A percentile compares a stretch with the other conserved stretches of the same genome.
These are phyloP conservation scores for Bipolaris cookei DNA, from an alignment of 2,329 filamentous ascomycete species.

Conservation along the genomic window DNA sequence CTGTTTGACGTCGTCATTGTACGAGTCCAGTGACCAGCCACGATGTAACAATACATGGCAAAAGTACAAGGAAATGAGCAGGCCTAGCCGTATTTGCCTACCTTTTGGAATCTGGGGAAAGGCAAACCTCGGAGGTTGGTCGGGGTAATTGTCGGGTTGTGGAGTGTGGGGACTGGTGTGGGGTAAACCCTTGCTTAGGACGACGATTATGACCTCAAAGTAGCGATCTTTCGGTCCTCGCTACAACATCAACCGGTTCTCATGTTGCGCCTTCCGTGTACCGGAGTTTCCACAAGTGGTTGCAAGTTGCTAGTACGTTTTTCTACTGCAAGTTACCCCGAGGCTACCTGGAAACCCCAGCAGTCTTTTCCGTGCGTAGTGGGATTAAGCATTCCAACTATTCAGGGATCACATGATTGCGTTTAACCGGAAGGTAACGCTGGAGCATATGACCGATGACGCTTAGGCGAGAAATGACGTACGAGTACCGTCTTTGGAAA, in stretches of 20 bases:
- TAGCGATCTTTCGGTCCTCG: not conserved
- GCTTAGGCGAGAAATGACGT: not conserved
- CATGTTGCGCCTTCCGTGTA: not conserved
- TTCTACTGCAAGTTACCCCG: not conserved
- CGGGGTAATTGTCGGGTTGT: constrained; percentile 5
- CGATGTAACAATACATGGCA: not conserved
- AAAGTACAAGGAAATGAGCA: not conserved
- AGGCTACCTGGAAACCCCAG: not conserved
- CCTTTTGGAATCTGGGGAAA: not conserved
- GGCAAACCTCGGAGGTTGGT: constrained; percentile 1
- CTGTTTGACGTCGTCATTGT: constrained; percentile 4
- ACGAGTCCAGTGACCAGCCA: not conserved
- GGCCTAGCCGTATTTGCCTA: not conserved
- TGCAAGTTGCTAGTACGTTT: not conserved
- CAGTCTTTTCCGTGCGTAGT: not conserved
- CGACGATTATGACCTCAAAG: not conserved
- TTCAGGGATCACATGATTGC: not conserved
- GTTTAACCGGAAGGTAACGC: not conserved
- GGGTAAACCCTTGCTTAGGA: constrained; percentile 3
- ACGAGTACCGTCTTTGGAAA: not conserved
- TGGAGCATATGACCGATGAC: not conserved
- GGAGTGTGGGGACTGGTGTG: constrained; percentile 3
- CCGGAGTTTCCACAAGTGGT: not conserved
- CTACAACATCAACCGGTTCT: not conserved
- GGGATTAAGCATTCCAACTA: not conserved